Conservation (phyloP, 345 rosid genomes). For the Pugionium dolabratum region DNA sequence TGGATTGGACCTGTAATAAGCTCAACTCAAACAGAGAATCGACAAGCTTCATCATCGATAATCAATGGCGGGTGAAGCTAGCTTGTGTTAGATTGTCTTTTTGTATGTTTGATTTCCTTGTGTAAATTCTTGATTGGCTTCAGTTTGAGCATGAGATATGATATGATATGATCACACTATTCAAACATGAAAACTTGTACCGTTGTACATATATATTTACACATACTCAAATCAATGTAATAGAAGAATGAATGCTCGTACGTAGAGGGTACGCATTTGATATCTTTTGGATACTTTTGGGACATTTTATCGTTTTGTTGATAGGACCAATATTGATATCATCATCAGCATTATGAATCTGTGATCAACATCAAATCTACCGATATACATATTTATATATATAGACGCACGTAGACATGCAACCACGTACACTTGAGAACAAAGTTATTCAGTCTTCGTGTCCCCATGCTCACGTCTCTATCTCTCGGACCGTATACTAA, state of each 20-base stretch:
- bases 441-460: conserved; percentile 37
- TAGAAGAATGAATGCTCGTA: conserved; percentile 15
- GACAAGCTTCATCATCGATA: too few relatives aligned
- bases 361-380: conserved; percentile 13
- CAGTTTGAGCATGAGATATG: too few relatives aligned
- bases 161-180: conserved; percentile 28
- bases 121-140: too few relatives aligned
- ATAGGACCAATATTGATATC: conserved; percentile 23
- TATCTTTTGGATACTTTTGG: not conserved
- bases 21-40: too few relatives aligned
- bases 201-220: not conserved
- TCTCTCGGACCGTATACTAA: conserved; percentile 40
- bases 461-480: conserved; percentile 42
- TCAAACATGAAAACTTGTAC: not conserved
- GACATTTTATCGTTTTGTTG: conserved; percentile 33
- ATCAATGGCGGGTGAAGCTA: too few relatives aligned
- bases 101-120: too few relatives aligned
- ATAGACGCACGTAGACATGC: conserved; percentile 16
- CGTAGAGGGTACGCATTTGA: conserved; percentile 25
- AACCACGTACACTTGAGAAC: conserved; percentile 38
- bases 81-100: too few relatives aligned
- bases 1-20: too few relatives aligned
- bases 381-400: too few relatives aligned
- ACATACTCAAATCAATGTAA: not conserved
- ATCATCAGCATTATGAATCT: not conserved